These are phyloP conservation scores for Dipodascus albidus DNA, from an alignment of 805 yeast species.

Conservation along the genomic window DNA sequence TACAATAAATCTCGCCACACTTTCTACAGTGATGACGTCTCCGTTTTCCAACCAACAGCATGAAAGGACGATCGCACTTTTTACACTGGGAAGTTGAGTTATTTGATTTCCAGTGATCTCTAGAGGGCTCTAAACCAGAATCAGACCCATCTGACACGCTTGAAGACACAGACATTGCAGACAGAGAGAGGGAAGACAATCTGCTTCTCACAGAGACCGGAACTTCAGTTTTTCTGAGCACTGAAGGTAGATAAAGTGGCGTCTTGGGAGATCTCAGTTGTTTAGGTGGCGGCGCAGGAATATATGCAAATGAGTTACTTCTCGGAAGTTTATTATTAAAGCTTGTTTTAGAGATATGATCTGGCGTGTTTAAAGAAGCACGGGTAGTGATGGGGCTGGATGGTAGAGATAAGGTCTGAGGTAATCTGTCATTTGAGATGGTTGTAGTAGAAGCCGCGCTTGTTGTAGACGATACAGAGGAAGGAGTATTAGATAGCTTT, in stretches of 20 bases:
- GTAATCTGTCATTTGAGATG: neutral
- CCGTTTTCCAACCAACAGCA: conserved; percentile 43
- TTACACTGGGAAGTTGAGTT: conserved; percentile 51
- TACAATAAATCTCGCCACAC: conserved; percentile 75
- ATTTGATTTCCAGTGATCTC: conserved; percentile 47
- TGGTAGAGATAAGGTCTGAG: neutral
- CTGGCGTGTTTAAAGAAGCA: neutral
- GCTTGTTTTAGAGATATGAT: neutral
- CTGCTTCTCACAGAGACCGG: neutral
- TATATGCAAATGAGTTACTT: neutral
- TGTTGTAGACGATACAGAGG: neutral
- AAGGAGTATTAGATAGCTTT: neutral
- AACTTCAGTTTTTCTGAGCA: conserved; percentile 42
- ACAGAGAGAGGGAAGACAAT: conserved; percentile 9
- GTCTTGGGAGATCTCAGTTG: conserved; percentile 73
- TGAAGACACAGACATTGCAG: conserved; percentile 11
- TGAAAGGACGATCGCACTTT: conserved; percentile 56
- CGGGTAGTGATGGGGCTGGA: neutral
- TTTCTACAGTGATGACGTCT: conserved; percentile 77
- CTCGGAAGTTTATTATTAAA: neutral
- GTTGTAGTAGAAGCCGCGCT: neutral
- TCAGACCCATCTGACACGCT: neutral
- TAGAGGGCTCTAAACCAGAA: conserved; percentile 14
- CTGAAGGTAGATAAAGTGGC: conserved; percentile 88
- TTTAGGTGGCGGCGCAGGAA: conserved; percentile 30